Conservation (phyloP, 208 protist genomes). For the Trypanosomatidae sp. region DNA sequence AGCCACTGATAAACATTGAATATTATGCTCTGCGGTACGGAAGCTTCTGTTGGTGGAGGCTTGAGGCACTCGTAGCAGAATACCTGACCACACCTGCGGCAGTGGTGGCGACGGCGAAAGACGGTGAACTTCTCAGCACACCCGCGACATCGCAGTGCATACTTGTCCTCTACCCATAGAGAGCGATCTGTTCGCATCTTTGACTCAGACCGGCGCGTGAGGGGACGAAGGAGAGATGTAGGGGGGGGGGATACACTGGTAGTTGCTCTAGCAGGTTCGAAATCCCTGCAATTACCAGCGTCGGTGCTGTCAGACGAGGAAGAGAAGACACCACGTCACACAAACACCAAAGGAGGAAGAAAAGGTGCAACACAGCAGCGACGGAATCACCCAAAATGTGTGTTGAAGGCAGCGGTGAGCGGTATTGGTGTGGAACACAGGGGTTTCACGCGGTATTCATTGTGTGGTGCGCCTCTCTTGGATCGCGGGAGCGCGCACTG, state of each 20-base stretch:
- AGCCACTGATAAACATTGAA: conserved; percentile 25
- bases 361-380: background rate
- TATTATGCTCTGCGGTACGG: conserved; percentile 13
- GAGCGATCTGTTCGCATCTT: conserved; percentile 32
- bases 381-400: background rate
- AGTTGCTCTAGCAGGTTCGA: background rate
- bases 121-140: conserved; percentile 64
- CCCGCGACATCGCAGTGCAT: conserved; percentile 56
- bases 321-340: background rate
- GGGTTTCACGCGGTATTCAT: background rate
- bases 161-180: conserved; percentile 81
- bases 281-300: background rate
- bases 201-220: background rate
- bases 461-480: background rate
- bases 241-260: background rate
- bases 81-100: conserved; percentile 77
- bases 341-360: background rate
- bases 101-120: conserved; percentile 78
- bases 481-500: background rate
- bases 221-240: background rate
- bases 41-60: conserved; percentile 4
- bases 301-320: no score
- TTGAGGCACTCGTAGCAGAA: conserved; percentile 76
- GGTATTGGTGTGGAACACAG: background rate
- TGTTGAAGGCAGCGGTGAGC: background rate